Conservation (phyloP, 2,329 filamentous ascomycete species). For the Harringtonia lauricola region DNA sequence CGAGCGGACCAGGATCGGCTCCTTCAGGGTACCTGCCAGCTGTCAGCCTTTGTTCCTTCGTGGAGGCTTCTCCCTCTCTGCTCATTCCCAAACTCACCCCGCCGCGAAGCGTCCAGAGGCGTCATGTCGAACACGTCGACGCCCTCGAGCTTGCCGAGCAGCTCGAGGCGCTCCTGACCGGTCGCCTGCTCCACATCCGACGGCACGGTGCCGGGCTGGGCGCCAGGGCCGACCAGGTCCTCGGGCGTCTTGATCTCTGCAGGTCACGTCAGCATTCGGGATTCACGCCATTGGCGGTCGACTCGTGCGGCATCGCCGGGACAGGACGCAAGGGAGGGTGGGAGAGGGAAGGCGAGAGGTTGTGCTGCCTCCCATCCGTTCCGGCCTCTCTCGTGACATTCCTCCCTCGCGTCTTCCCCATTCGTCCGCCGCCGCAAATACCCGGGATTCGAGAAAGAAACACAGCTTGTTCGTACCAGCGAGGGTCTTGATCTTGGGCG, state of each 20-base stretch:
- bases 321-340: too few relatives aligned
- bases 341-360: too few relatives aligned
- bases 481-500: conserved; percentile 27
- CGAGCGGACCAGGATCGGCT: conserved; percentile 85
- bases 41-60: background rate
- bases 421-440: background rate
- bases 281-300: too few relatives aligned
- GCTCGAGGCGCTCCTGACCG: conserved; percentile 96
- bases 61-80: too few relatives aligned
- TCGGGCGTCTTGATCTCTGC: conserved; percentile 71
- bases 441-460: background rate
- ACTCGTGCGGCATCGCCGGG: too few relatives aligned
- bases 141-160: conserved; percentile 98
- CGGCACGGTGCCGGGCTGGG: conserved; percentile 69
- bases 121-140: conserved; percentile 98
- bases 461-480: conserved; percentile 27
- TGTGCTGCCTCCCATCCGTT: too few relatives aligned
- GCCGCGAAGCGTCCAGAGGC: conserved; percentile 82
- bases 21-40: conserved; percentile 65
- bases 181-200: conserved; percentile 94
- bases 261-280: conserved; percentile 7
- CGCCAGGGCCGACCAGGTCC: conserved; percentile 83
- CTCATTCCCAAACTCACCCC: too few relatives aligned
- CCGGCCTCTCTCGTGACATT: too few relatives aligned
- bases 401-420: too few relatives aligned